phyloP scores from a whole-genome alignment of 208 protist species.

The Crithidia mellificae region DNA sequence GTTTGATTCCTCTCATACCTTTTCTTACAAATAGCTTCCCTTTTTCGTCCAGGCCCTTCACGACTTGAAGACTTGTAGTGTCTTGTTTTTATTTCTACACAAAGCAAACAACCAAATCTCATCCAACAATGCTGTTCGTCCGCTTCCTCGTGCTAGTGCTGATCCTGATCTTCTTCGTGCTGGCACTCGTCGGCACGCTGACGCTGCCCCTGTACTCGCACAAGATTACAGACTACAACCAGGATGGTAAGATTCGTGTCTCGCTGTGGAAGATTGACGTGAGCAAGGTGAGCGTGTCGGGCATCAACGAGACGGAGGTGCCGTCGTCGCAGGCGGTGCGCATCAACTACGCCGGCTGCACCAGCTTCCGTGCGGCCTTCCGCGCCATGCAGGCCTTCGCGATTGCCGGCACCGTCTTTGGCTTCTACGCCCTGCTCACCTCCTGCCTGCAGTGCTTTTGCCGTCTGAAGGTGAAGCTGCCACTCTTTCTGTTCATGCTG shows the following conservation, averaged over 20 bases:
- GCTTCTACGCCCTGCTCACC: slow-evolving; percentile 48
- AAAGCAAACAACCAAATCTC: slow-evolving; percentile 9
- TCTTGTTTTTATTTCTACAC: neutral
- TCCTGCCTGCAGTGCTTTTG: slow-evolving; percentile 44
- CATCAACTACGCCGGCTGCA: slow-evolving; percentile 54
- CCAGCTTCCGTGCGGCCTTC: slow-evolving; percentile 37
- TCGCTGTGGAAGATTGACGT: slow-evolving; percentile 41
- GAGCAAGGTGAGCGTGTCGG: slow-evolving; percentile 22
- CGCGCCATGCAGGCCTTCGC: slow-evolving; percentile 47
- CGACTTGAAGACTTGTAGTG: no score
- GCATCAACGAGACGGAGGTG: slow-evolving; percentile 17
- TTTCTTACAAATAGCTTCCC: no score
- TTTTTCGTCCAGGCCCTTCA: no score
- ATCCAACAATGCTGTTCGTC: slow-evolving; percentile 29
- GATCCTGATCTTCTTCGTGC: slow-evolving; percentile 33
- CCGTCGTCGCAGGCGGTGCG: slow-evolving; percentile 30
- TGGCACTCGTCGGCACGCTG: slow-evolving; percentile 46
- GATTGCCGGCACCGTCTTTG: slow-evolving; percentile 46
- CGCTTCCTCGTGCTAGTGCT: slow-evolving; percentile 42
- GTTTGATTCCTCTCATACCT: no score
- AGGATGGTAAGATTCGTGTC: slow-evolving; percentile 36
- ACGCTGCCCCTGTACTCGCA: slow-evolving; percentile 40
- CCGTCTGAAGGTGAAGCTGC: slow-evolving; percentile 53
- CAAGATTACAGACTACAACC: slow-evolving; percentile 26
- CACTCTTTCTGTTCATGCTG: slow-evolving; percentile 48